Base-by-base conservation (phyloP, 345 rosid species). In the Geranium brycei region DNA sequence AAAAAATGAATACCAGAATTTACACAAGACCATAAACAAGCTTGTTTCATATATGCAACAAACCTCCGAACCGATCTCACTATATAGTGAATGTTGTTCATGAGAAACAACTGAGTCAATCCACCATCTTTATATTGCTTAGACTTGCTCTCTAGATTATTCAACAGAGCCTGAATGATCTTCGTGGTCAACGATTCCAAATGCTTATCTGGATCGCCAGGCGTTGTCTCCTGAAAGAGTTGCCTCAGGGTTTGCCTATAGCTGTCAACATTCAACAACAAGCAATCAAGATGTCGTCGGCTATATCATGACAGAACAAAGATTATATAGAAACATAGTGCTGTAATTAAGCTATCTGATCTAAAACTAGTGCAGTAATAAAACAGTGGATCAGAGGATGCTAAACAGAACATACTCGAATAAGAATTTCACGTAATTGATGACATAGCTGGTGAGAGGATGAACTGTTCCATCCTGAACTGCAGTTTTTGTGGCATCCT, bases 391-490 rank as follows among this genome's bases (percentile, higher is more conserved):
- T 62, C 17, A 51, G 57, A 53, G 10, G 17, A 23, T 23, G 2
- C 28, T 23, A 23, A 23, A 23, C 28, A 23, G 16, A 62, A 77
- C 99, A 82, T 79, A 90, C 99, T 93, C 99, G 5, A 87, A 93
- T 41, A 93, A 80, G 73, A 93, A 90, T 76, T 93, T 93, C 61
- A 93, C 96, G 18, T 93, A 90, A 68, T 93, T 90, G 67, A 93
- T 93, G 64, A 93, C 96, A 58, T 93, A 93, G 89, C 97, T 93
- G 30, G 97, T 93, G 70, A 93, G 79, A 31, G 99, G 99, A 78
- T 93, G 97, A 31, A 93, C 96, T 1, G 99, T 90, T 80, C 99
- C 99, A 75, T 93, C 99, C 69, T 82, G 81, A 79, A 93, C 96
- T 3, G 96, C 85, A 30, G 99, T 86, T 77, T 78, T 93, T n/a